These are phyloP conservation scores for Chamaecrista fasciculata DNA, from an alignment of 306 rosid genomes.

Conservation along the genomic window DNA sequence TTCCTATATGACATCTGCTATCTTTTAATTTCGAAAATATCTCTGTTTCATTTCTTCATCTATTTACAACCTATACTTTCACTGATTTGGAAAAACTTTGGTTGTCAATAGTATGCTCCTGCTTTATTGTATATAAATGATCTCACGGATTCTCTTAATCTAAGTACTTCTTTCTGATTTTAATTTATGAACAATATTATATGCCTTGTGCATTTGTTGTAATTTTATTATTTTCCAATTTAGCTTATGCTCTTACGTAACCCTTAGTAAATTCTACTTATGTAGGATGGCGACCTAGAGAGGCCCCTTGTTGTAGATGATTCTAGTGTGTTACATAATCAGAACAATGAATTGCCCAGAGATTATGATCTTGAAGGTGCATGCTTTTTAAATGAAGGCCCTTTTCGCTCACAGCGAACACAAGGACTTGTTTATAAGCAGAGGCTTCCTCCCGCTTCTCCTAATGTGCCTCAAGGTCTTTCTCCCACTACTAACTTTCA, in stretches of 20 bases:
- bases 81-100: not conserved
- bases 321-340: conserved; percentile 33
- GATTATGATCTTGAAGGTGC: conserved; percentile 93
- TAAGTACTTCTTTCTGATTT: not conserved
- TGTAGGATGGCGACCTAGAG: conserved; percentile 68
- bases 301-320: conserved; percentile 72
- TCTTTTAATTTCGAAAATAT: not conserved
- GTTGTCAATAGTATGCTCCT: not conserved
- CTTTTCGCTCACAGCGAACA: conserved; percentile 55
- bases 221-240: conserved; percentile 13
- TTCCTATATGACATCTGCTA: not conserved
- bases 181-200: not conserved
- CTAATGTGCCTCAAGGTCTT: conserved; percentile 50
- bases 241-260: conserved; percentile 18
- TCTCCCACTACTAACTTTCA: not conserved
- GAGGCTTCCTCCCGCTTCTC: conserved; percentile 49
- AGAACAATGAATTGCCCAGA: conserved; percentile 49
- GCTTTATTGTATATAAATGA: not conserved
- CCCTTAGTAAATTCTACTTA: conserved; percentile 18
- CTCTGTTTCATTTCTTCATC: not conserved
- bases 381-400: conserved; percentile 52
- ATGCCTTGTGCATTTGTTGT: not conserved
- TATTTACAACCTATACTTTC: not conserved
- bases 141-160: not conserved
- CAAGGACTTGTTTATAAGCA: conserved; percentile 69